These are phyloP conservation scores for Aspergillus incahuasiensis DNA, from an alignment of 495 filamentous ascomycete genomes.

Conservation along the genomic window DNA sequence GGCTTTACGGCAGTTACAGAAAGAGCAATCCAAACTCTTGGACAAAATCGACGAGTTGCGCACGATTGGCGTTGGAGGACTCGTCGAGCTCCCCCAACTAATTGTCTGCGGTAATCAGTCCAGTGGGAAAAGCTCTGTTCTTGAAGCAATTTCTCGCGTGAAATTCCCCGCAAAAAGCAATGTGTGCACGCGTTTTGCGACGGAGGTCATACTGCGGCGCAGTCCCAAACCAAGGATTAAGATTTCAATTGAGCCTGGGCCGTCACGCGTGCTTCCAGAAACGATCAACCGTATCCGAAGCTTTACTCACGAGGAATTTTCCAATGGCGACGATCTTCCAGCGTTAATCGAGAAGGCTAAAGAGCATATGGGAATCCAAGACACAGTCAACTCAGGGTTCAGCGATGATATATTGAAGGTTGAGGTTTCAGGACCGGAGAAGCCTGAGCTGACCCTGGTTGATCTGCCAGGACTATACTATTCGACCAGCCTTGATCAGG, in stretches of 20 bases:
- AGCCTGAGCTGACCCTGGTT: conserved; percentile 61
- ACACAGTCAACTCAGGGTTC: conserved; percentile 34
- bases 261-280: conserved; percentile 13
- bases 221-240: conserved; percentile 24
- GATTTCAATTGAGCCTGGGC: conserved; percentile 42
- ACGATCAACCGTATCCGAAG: conserved; percentile 30
- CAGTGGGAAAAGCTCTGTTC: conserved; percentile 44
- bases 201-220: conserved; percentile 48
- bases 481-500: conserved; percentile 33
- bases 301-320: conserved; percentile 12
- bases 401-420: conserved; percentile 60
- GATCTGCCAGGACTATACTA: conserved; percentile 62
- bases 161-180: conserved; percentile 36
- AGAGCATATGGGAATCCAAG: conserved; percentile 44
- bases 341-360: conserved; percentile 45
- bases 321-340: conserved; percentile 29
- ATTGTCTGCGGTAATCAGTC: conserved; percentile 60
- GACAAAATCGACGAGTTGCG: no score
- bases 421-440: conserved; percentile 54
- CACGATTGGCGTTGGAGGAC: conserved; percentile 52
- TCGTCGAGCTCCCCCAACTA: conserved; percentile 60
- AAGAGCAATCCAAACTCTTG: no score
- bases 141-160: conserved; percentile 39
- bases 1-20: no score
- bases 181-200: conserved; percentile 35